Evolutionary conservation across 352 stramenopile species (phyloP), one percentile per base, ranked within the genome.

Genomic region (Phytopythium chamaehyphon): DNA sequence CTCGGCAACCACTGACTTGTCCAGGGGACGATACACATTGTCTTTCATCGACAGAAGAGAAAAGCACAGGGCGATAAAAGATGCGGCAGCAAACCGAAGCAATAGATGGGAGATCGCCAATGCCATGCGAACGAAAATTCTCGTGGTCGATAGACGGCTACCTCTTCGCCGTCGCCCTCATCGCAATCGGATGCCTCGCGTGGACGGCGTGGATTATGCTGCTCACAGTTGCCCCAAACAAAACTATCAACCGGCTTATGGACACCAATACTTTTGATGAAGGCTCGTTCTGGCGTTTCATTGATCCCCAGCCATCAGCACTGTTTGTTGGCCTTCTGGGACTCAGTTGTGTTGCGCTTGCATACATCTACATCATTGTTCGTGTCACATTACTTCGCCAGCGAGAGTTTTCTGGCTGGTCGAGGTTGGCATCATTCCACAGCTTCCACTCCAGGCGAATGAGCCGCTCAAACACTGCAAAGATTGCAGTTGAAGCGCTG

Each of bases 131-230:
- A 5, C 28, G 28, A 10, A 5, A 5, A 33, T 33, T 33, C 28
- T 33, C 28, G 28, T 33, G 28, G 28, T 33, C 28, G 9, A 33
- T 33, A 10, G 28, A 33, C 9, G 28, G 28, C 28, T 9, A 22
- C 26, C 26, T 49, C 3, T 19, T 33, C 1, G 43, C 43, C 10
- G 26, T 39, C 16, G 43, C 14, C 16, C 15, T 11, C 23, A 28
- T 21, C 14, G 43, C n/a, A 10, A 26, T 9, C 24, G 7, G 26
- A 4, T 55, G 49, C n/a, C 39, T 65, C 31, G 35, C 40, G 22
- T 63, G 56, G 56, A 47, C 39, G 0, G 16, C 51, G 31, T 45
- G 38, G 56, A 19, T 63, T 24, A 42, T 63, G 7, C 24, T 51
- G n/a, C 23, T 63, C 18, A 59, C 26, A 2, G 28, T 44, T 15